These are phyloP conservation scores for Blastobotrys serpentis DNA, from an alignment of 1,139 yeast species.

Conservation along the genomic window DNA sequence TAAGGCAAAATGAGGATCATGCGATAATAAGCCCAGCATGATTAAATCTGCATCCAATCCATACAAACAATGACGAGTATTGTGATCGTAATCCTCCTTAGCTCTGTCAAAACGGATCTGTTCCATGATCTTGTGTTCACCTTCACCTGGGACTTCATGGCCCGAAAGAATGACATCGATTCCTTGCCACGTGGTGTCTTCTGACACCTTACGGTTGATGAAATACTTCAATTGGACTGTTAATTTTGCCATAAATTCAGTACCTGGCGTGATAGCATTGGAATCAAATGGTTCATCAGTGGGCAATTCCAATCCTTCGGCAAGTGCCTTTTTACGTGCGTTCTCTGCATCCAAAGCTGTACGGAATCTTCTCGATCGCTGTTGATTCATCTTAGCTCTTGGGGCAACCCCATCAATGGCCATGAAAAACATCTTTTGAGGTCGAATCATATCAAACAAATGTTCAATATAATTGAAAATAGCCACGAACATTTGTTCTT, in stretches of 20 bases:
- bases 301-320: slow-evolving; percentile 58
- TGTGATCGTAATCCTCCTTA: slow-evolving; percentile 82
- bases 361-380: slow-evolving; percentile 93
- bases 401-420: slow-evolving; percentile 99
- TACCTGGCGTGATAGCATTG: slow-evolving; percentile 96
- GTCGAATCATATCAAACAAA: slow-evolving; percentile 81
- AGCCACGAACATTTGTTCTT: slow-evolving; percentile 90
- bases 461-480: slow-evolving; percentile 95
- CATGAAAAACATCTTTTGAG: slow-evolving; percentile 86
- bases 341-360: slow-evolving; percentile 89
- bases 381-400: slow-evolving; percentile 98
- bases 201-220: slow-evolving; percentile 81
- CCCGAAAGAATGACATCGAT: slow-evolving; percentile 86
- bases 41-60: slow-evolving; percentile 98
- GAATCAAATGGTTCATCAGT: slow-evolving; percentile 66
- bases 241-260: slow-evolving; percentile 91
- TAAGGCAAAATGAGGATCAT: slow-evolving; percentile 93
- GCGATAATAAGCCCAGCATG: slow-evolving; percentile 91
- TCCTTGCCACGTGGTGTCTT: slow-evolving; percentile 88
- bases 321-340: slow-evolving; percentile 44
- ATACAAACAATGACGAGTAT: slow-evolving; percentile 89
- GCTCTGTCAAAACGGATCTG: slow-evolving; percentile 84
- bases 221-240: slow-evolving; percentile 84
- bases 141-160: slow-evolving; percentile 98
- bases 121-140: slow-evolving; percentile 97